These are phyloP conservation scores for Verticillium nonalfalfae DNA, from an alignment of 2,329 filamentous ascomycete species.

Conservation along the genomic window DNA sequence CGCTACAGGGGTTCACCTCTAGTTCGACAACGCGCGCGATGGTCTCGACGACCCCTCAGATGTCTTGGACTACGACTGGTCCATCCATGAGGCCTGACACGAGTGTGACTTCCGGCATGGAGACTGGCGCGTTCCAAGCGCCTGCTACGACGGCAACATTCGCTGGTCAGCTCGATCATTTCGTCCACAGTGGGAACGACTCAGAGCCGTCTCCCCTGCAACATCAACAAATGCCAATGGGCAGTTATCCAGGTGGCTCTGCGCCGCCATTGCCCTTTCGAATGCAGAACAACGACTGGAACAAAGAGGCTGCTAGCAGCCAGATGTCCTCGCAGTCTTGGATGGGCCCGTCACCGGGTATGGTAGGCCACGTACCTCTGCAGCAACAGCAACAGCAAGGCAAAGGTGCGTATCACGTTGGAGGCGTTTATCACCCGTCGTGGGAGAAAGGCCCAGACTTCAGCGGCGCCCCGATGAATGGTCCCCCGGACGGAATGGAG, in stretches of 20 bases:
- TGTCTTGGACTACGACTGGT: neutral
- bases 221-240: neutral
- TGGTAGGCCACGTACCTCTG: neutral
- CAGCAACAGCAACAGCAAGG: neutral
- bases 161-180: neutral
- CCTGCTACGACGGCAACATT: neutral
- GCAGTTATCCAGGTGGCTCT: neutral
- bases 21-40: neutral
- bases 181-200: neutral
- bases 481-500: neutral
- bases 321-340: neutral
- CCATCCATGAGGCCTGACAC: neutral
- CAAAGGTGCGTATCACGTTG: neutral
- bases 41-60: neutral
- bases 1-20: neutral
- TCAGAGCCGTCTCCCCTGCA: neutral
- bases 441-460: neutral
- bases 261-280: neutral
- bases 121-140: neutral
- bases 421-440: neutral
- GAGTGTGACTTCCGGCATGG: neutral
- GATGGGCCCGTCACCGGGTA: neutral
- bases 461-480: neutral
- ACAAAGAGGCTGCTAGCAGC: neutral
- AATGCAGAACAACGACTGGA: neutral